phyloP scores from a whole-genome alignment of 2,329 filamentous ascomycete genomes.

The Xylaria multiplex region DNA sequence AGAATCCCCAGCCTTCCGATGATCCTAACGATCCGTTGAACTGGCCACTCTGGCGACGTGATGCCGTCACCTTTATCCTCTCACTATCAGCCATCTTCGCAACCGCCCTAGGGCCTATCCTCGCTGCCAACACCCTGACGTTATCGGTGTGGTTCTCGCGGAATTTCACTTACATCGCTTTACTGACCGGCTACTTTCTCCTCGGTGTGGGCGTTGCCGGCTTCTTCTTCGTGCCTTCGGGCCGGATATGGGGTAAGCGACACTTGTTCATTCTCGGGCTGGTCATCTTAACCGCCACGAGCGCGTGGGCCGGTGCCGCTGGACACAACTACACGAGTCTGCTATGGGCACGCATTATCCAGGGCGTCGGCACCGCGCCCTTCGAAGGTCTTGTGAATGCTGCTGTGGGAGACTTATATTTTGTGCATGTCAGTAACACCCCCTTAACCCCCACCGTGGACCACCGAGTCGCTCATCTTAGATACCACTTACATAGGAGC shows the following conservation, averaged over 20 bases:
- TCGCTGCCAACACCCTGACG: slow-evolving; percentile 87
- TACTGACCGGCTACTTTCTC: slow-evolving; percentile 88
- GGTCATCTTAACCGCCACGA: slow-evolving; percentile 76
- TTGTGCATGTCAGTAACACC: slow-evolving; percentile 74
- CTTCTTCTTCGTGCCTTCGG: slow-evolving; percentile 86
- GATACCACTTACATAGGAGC: slow-evolving; percentile 59
- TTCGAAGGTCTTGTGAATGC: slow-evolving; percentile 93
- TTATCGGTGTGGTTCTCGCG: slow-evolving; percentile 73
- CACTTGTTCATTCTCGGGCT: slow-evolving; percentile 86
- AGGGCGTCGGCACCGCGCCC: slow-evolving; percentile 86
- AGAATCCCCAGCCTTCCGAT: slow-evolving; percentile 84
- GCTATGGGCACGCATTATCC: slow-evolving; percentile 81
- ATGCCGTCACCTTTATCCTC: slow-evolving; percentile 80
- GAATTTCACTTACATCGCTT: slow-evolving; percentile 78
- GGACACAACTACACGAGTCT: slow-evolving; percentile 76
- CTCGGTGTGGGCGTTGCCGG: slow-evolving; percentile 84
- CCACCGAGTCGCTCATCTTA: not conserved
- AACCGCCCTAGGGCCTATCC: slow-evolving; percentile 83
- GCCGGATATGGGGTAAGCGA: slow-evolving; percentile 90
- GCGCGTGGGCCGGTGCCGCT: slow-evolving; percentile 79
- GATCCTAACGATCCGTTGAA: slow-evolving; percentile 88
- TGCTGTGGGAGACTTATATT: slow-evolving; percentile 88
- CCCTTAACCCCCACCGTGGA: not conserved
- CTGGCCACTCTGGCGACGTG: slow-evolving; percentile 88
- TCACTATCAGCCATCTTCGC: slow-evolving; percentile 85